phyloP scores from a whole-genome alignment of 495 filamentous ascomycete genomes.

The Tuber magnatum region DNA sequence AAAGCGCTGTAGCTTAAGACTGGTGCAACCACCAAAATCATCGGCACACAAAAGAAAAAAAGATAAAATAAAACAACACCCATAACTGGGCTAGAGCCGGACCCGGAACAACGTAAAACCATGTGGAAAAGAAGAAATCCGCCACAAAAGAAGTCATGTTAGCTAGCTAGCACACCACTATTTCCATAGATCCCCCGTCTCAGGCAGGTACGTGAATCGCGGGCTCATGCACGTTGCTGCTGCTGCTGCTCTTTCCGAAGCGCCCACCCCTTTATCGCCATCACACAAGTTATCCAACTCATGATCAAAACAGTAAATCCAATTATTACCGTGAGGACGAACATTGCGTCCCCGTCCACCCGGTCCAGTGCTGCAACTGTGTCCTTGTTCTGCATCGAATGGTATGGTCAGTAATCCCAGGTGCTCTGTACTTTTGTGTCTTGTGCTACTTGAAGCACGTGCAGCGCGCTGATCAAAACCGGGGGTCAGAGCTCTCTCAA shows the following conservation, averaged over 20 bases:
- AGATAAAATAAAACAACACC: background rate
- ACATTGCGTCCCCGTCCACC: conserved; percentile 76
- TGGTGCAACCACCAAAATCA: background rate
- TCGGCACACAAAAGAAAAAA: background rate
- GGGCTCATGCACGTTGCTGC: background rate
- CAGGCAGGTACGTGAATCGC: background rate
- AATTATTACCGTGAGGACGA: conserved; percentile 84
- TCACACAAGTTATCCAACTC: conserved; percentile 68
- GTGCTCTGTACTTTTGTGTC: background rate
- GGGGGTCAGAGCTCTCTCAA: background rate
- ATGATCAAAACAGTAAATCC: conserved; percentile 76
- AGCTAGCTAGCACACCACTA: background rate
- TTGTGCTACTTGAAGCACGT: background rate
- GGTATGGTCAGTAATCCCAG: conserved; percentile 20
- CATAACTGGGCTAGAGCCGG: background rate
- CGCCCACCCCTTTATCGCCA: conserved; percentile 90
- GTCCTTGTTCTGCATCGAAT: conserved; percentile 53
- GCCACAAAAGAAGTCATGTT: background rate
- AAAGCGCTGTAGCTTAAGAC: background rate
- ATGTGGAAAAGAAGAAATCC: background rate
- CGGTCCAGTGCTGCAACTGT: conserved; percentile 70
- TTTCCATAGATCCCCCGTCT: background rate
- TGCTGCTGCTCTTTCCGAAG: conserved; percentile 51
- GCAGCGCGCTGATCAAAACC: background rate
- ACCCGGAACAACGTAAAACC: background rate